Evolutionary conservation across 164 flowering plant genomes (phyloP).

Genomic region (Amborella trichopoda): DNA sequence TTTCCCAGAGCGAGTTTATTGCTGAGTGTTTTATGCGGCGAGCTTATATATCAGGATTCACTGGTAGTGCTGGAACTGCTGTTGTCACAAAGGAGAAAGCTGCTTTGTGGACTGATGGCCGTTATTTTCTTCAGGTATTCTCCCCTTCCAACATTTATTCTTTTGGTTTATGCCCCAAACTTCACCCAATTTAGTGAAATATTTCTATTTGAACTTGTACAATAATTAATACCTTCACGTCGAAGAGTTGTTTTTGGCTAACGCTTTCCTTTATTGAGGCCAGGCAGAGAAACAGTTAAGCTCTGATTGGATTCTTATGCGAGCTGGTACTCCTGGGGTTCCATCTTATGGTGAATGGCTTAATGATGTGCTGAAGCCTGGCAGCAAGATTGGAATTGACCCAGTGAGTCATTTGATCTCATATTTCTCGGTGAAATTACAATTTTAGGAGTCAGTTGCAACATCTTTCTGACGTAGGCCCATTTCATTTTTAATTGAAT

Average conservation of each 20-base stretch:
- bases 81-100: constrained; percentile 93
- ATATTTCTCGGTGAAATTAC: too few relatives aligned
- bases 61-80: constrained; percentile 98
- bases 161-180: too few relatives aligned
- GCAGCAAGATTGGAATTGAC: constrained; percentile 85
- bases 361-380: constrained; percentile 70
- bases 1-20: constrained; percentile 79
- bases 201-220: too few relatives aligned
- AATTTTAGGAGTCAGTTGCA: too few relatives aligned
- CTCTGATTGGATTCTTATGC: constrained; percentile 85
- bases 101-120: constrained; percentile 97
- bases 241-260: too few relatives aligned
- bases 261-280: constrained; percentile 8
- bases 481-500: too few relatives aligned
- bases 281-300: constrained; percentile 90
- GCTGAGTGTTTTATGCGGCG: constrained; percentile 93
- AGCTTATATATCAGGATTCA: constrained; percentile 83
- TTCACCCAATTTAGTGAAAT: too few relatives aligned
- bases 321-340: constrained; percentile 80
- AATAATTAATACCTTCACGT: too few relatives aligned
- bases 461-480: too few relatives aligned
- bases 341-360: constrained; percentile 91
- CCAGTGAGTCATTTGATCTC: constrained; percentile 82
- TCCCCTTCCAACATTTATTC: too few relatives aligned
- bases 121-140: constrained; percentile 90